Base-by-base conservation (phyloP, 306 rosid genomes). In the Gleditsia sinensis region DNA sequence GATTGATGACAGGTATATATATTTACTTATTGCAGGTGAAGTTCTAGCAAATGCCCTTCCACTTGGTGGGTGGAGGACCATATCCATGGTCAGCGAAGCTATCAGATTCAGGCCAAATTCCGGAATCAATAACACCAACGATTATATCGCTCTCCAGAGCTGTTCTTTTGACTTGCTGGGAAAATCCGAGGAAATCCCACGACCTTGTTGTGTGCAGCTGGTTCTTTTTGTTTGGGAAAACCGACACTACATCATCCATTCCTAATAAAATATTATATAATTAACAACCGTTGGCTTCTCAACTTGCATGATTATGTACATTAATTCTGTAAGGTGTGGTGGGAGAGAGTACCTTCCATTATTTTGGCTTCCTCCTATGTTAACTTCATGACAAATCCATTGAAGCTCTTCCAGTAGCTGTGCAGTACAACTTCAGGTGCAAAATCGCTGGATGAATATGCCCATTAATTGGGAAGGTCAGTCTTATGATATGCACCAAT, bases 1-100 rank as follows among this genome's bases (percentile, higher is more conserved):
- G 32, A 12, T 17, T 3, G 37, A 10, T n/a, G 7, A 7, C 2
- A 9, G 11, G 19, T 17, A 19, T 0, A 42, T 10, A 53, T 13
- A 3, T 25, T 40, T 76, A 84, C 91, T 82, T 87, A 71, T 82
- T 87, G 70, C 91, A 87, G 4, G 82, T 80, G 9, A 87, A 43
- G 67, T 87, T 75, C 4, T 77, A 80, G 58, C 86, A 87, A 0
- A 60, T 6, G 1, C 87, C 88, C 24, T 65, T 69, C 83, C 83
- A 80, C 43, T 50, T 81, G 1, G 9, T 13, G 1, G 86, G 82
- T 3, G 86, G 73, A 30, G 82, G 82, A 77, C 86, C 79, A 42
- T 72, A 72, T 51, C 80, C 86, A 21, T 30, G 19, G 19, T 72
- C 82, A 9, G 3, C 72, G 28, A 81, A 84, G 53, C 81, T 81